These are phyloP conservation scores for Medicago lupulina DNA, from an alignment of 306 rosid species.

Conservation along the genomic window DNA sequence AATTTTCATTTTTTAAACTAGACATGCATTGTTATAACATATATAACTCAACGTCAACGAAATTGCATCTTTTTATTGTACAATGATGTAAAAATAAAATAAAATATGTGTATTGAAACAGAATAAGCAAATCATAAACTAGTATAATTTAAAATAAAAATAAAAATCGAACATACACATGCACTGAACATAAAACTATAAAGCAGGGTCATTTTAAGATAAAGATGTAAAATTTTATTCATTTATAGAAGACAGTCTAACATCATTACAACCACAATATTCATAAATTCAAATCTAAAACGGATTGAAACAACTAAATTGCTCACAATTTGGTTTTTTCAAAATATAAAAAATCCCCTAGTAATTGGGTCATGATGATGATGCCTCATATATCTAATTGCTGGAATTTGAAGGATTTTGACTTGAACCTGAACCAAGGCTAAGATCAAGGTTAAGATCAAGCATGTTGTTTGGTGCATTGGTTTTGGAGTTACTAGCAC, in stretches of 20 bases:
- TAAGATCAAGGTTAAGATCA: too few species aligned
- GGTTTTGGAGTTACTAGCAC: too few species aligned
- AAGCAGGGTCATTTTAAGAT: neutral
- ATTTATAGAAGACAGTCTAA: neutral
- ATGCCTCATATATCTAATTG: too few species aligned
- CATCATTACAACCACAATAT: neutral
- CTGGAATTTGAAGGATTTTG: too few species aligned
- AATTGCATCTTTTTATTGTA: too few species aligned
- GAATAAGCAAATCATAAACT: neutral
- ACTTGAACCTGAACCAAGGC: too few species aligned
- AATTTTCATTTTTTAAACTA: too few species aligned
- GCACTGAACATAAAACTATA: neutral
- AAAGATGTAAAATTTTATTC: neutral
- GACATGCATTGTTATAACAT: too few species aligned
- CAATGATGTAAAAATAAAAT: too few species aligned
- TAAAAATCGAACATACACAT: neutral
- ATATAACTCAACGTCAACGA: too few species aligned
- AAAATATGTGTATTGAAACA: neutral
- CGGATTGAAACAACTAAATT: neutral
- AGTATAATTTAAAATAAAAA: neutral
- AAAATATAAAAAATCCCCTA: slow-evolving; percentile 30
- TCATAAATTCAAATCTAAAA: neutral
- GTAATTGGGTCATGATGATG: too few species aligned
- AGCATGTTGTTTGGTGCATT: too few species aligned
- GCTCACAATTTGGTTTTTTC: slow-evolving; percentile 51